phyloP scores from a whole-genome alignment of 148 eudicot species.

The Amaranthus cruentus region DNA sequence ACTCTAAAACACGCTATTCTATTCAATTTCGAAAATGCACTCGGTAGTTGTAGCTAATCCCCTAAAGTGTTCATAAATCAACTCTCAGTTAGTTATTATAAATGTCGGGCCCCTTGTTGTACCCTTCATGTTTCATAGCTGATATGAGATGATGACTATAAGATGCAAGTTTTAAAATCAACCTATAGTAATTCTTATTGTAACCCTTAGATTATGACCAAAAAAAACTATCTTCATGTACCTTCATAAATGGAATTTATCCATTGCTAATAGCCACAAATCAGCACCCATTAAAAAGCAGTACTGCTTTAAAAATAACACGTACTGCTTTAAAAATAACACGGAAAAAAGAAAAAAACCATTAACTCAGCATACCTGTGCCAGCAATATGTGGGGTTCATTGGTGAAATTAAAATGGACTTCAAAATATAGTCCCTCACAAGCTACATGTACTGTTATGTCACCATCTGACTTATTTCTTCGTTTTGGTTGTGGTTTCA shows the following conservation, averaged over 20 bases:
- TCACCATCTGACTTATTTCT: slow-evolving; percentile 20
- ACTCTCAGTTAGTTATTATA: too few species aligned
- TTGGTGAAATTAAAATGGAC: slow-evolving; percentile 52
- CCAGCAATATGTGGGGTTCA: slow-evolving; percentile 79
- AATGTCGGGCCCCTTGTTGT: too few species aligned
- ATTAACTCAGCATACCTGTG: slow-evolving; percentile 48
- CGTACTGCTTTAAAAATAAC: not conserved
- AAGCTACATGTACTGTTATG: slow-evolving; percentile 30
- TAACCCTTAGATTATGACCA: too few species aligned
- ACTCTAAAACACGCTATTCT: not conserved
- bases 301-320: not conserved
- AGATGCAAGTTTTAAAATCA: too few species aligned
- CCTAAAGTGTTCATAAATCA: too few species aligned
- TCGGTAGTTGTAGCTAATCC: too few species aligned
- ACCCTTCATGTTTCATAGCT: too few species aligned
- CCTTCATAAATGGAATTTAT: not conserved
- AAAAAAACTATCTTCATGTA: too few species aligned
- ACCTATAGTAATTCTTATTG: too few species aligned
- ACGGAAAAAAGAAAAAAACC: not conserved
- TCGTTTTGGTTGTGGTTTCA: slow-evolving; percentile 19
- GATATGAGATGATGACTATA: too few species aligned
- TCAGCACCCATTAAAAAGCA: not conserved
- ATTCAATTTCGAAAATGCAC: too few species aligned
- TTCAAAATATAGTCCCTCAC: slow-evolving; percentile 47
- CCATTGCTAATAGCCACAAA: not conserved